phyloP scores from a whole-genome alignment of 148 eudicot species.

The Euryodendron excelsum region DNA sequence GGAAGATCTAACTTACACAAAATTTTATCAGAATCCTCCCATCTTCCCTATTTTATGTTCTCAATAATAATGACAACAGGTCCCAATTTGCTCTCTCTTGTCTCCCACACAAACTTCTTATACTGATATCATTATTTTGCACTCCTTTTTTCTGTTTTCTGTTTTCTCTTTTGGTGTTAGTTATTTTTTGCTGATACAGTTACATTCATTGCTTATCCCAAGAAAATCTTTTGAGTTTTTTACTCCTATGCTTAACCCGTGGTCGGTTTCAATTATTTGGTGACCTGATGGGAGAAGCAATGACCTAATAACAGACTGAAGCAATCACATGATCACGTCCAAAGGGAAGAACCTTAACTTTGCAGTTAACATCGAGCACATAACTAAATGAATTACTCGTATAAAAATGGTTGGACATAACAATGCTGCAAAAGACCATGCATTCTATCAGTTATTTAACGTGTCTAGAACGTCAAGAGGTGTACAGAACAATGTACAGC shows the following conservation, averaged over 20 bases:
- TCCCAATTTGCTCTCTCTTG: background rate
- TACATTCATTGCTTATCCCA: background rate
- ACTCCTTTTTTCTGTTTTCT: background rate
- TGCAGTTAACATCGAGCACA: background rate
- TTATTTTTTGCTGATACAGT: background rate
- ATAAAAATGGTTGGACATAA: background rate
- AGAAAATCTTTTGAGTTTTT: background rate
- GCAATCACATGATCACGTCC: background rate
- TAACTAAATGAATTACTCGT: background rate
- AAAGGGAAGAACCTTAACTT: background rate
- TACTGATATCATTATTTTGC: background rate
- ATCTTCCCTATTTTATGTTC: background rate
- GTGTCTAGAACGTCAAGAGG: conserved; percentile 72
- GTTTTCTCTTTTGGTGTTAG: background rate
- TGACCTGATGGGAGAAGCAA: background rate
- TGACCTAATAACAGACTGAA: background rate
- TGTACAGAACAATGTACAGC: conserved; percentile 78
- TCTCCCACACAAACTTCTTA: background rate
- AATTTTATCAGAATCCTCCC: background rate
- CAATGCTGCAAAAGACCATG: conserved; percentile 8
- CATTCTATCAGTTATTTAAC: conserved; percentile 1
- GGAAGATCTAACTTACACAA: background rate
- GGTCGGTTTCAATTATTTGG: background rate
- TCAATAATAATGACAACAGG: background rate
- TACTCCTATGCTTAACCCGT: background rate